Evolutionary conservation across 1,284 basidiomycete species (phyloP), one percentile per base, ranked within the genome.

Genomic region (Trichosporon inkin): DNA sequence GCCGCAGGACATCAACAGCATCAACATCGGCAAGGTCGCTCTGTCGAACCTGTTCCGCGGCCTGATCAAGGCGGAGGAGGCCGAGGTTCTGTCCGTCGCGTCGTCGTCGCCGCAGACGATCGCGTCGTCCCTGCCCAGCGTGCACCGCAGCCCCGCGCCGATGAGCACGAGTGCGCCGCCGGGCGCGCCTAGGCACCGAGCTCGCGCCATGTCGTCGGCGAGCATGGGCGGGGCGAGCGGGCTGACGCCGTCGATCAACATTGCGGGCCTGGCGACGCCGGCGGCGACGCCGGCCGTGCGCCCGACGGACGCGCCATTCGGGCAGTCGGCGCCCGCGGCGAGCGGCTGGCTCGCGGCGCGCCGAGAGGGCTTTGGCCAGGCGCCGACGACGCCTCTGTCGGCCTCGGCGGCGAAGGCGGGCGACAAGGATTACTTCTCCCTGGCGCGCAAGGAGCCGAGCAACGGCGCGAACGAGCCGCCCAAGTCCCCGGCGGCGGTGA

Each of bases 1-100:
- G 64, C 54, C 58, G 20, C 84, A 93, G 53, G 94, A 98, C 71
- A 82, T 86, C 13, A 84, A 90, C 76, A 72, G 91, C 72, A 74
- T 80, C 60, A 79, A 79, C 59, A 68, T 80, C 19, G 79, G 78
- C 20, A 78, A 79, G 69, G 77, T 77, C 66, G 68, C 74, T 2
- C 61, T 80, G 22, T 73, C 72, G 14, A 77, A 78, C 58, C 62
- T 79, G 32, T 77, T 78, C 71, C 62, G 67, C 20, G 71, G 68
- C 62, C 64, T 79, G 32, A 75, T 79, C 69, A 71, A 72, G 61
- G 77, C 78, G 10, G 78, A 79, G 60, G 71, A 75, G 53, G 49
- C 59, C 1, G 75, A 76, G 56, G 67, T 77, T 3, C 41, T 51
- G 19, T 19, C 44, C 13, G 37, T 56, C 22, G 58, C 51, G 13